Base-by-base conservation (phyloP, 2,329 filamentous ascomycete species). In the Phyllosticta citriasiana region DNA sequence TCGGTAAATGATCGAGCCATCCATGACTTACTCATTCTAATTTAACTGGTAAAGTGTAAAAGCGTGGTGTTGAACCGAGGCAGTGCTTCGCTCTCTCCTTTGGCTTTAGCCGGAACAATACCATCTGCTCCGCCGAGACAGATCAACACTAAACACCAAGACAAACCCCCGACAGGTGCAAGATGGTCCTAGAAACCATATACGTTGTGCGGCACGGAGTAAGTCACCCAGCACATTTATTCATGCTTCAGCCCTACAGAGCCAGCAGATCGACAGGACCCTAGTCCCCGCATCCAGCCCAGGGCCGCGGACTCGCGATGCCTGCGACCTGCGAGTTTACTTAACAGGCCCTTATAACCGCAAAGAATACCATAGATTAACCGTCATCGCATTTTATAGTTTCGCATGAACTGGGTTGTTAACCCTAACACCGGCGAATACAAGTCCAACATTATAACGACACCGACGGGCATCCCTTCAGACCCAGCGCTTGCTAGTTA, bases 401-500 rank as follows among this genome's bases (percentile, higher is more conserved):
- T 96, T 75, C 91, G 94, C 64, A 87, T 89, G 65, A 91, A 88
- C 72, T 97, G 92, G 91, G 84, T 84, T 53, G 89, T 97, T 63
- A 87, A 97, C 75, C 84, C 86, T 54, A 77, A 81, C 64, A 93
- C 89, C 47, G 93, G 94, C 59, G 81, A 81, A 67, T 97, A 97
- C 78, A 83, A 82, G 59, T 79, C 88, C 25, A 80, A 80, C 62
- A 47, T 47, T n/a, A 84, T 64, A 56, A 55, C 50, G 12, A 91
- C 89, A 47, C 93, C 94, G 0, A 97, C 94, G 5, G 89, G 89
- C 59, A 91, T 96, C 65, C 82, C 92, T 3, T 88, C 88, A 26
- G 94, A 99, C 71, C 92, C 92, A 54, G 87, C 90, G 9, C 82
- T 99, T 67, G 91, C 92, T 7, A 85, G 89, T 24, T 87, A 97